Percentiles rank a stretch among this genome's conserved stretches.
These are phyloP conservation scores for Suillus bovinus DNA, from an alignment of 768 basidiomycete species.

Conservation along the genomic window DNA sequence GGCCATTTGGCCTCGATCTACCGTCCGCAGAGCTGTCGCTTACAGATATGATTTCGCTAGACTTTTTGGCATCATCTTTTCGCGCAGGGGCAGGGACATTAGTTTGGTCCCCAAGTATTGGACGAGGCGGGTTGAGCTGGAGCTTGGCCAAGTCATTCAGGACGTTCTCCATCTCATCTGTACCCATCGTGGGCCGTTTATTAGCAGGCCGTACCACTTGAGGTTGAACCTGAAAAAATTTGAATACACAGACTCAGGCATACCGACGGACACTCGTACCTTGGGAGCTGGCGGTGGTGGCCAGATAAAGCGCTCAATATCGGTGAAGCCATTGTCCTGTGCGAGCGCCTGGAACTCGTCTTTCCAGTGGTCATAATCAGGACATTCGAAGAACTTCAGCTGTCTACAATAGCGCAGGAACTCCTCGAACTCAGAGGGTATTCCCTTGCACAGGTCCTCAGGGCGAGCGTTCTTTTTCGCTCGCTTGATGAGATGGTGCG, in stretches of 20 bases:
- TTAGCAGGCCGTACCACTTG: conserved; percentile 23
- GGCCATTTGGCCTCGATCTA: conserved; percentile 18
- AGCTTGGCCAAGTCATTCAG: conserved; percentile 62
- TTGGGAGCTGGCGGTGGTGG: conserved; percentile 50
- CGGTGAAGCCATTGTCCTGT: conserved; percentile 54
- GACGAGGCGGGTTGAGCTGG: conserved; percentile 48
- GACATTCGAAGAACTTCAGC: conserved; percentile 65
- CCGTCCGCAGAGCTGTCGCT: conserved; percentile 35
- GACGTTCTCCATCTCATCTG: conserved; percentile 52
- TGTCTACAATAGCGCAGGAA: conserved; percentile 72
- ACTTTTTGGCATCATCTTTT: conserved; percentile 25
- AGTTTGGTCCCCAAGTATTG: conserved; percentile 51
- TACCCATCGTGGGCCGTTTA: conserved; percentile 27
- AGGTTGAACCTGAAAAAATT: conserved; percentile 30
- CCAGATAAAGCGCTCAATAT: conserved; percentile 68
- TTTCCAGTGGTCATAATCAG: conserved; percentile 68
- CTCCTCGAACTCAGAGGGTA: conserved; percentile 75
- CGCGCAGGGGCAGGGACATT: conserved; percentile 42
- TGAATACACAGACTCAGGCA: conserved; percentile 3
- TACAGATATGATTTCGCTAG: conserved; percentile 46
- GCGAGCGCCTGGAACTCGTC: conserved; percentile 67
- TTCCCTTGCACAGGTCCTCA: conserved; percentile 65
- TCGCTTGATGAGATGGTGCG: conserved; percentile 63
- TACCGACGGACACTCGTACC: conserved; percentile 22
- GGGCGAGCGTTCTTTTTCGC: conserved; percentile 61